Evolutionary conservation across 2,329 filamentous ascomycete species (phyloP), one percentile per base, ranked within the genome.

Genomic region (Calonectria pteridis): DNA sequence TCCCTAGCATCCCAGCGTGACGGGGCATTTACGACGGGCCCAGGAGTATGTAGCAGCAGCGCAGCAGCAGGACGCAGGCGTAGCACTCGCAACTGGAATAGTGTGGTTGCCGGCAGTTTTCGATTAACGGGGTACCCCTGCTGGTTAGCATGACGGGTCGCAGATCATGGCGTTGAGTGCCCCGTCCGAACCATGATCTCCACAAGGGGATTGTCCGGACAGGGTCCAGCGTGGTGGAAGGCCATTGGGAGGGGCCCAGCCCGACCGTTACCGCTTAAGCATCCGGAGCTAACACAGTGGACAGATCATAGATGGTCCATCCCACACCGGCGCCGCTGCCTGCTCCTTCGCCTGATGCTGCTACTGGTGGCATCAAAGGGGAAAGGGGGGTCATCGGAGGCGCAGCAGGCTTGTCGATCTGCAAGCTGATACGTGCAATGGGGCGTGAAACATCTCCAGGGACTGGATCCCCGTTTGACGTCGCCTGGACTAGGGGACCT

Each of bases 181-280:
- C 79, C 79, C 77, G 78, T 81, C 79, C 79, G 79, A 81, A 81
- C 79, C 77, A 80, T 79, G 79, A 81, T 81, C 79, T 81, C 79
- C 79, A 80, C 79, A 81, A 80, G 79, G 79, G 78, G 78, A 80
- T 78, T 81, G 71, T 79, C 78, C 78, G 79, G 73, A 72, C 79
- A 76, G 77, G 77, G 75, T 75, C 75, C 67, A 76, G 65, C 49
- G 77, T 58, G 35, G 58, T 71, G 71, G 73, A 73, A 76, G 62
- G 49, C 55, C 33, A 40, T 49, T 70, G 49, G 73, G 73, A n/a
- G n/a, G 75, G 70, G 66, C 50, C 64, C 65, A 76, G 62, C 63
- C 71, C 43, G 69, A 67, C 76, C 70, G 74, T 76, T 68, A 68
- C 69, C 66, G 64, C 67, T 63, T 53, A 75, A 71, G 58, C 67